These are phyloP conservation scores for Cinnamomum micranthum DNA, from an alignment of 164 flowering plant genomes.

Conservation along the genomic window DNA sequence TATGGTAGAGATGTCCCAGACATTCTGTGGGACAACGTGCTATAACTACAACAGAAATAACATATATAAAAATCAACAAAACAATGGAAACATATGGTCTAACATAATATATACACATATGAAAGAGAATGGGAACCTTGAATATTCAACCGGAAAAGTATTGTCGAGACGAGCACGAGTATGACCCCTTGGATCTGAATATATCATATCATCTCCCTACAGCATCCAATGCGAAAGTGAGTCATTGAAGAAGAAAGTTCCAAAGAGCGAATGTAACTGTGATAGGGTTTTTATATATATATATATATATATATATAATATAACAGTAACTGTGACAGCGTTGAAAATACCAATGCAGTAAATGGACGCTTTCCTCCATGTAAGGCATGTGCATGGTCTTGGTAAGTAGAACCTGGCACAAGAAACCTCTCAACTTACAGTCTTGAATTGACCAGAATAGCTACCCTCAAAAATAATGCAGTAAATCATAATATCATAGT, in stretches of 20 bases:
- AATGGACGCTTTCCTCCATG: slow-evolving; percentile 27
- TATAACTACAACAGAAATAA: slow-evolving; percentile 5
- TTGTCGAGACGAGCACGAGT: slow-evolving; percentile 21
- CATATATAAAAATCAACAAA: not conserved
- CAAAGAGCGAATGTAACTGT: too few species aligned
- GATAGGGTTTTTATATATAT: not conserved
- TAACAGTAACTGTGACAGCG: not conserved
- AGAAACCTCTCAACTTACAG: not conserved
- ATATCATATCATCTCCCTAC: slow-evolving; percentile 25
- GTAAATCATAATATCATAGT: not conserved
- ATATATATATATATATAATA: too few species aligned
- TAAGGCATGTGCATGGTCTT: slow-evolving; percentile 10
- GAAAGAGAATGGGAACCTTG: slow-evolving; percentile 20
- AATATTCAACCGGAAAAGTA: slow-evolving; percentile 19
- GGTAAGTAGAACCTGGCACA: slow-evolving; percentile 15
- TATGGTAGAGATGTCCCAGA: slow-evolving; percentile 15
- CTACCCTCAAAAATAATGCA: not conserved
- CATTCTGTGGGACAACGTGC: slow-evolving; percentile 18
- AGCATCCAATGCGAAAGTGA: not conserved
- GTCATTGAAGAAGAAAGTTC: too few species aligned
- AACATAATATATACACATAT: not conserved
- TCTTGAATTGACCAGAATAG: not conserved
- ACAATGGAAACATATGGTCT: not conserved
- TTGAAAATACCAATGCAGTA: slow-evolving; percentile 20
- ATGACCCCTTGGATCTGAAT: slow-evolving; percentile 24